Base-by-base conservation (phyloP, 2,329 filamentous ascomycete genomes). In the Daldinia eschscholtzii region DNA sequence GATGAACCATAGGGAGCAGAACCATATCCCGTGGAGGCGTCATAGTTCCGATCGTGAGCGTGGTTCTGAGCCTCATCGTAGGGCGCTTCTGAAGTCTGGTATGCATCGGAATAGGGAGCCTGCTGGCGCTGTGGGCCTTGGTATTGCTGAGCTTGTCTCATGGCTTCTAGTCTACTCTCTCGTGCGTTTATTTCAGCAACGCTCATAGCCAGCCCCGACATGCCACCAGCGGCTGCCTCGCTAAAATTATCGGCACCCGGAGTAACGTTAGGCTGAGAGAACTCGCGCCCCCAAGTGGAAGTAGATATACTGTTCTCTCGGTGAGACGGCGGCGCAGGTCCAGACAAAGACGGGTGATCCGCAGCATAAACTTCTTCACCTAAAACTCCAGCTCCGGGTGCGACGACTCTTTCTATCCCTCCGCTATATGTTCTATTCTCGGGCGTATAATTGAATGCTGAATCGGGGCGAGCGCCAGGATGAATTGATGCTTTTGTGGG, bases 191-290 rank as follows among this genome's bases (percentile, higher is more conserved):
- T 85, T 73, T 91, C 89, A 57, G 91, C 90, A 56, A 92, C 87
- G 62, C 83, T 87, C 74, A 89, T 84, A 42, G 91, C 90, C 67
- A 92, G 88, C 61, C 89, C 90, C 33, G 89, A 84, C 79, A 93
- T 89, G 63, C 89, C 91, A 73, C 89, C 91, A 23, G 85, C 84
- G 15, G 91, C 88, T 42, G 83, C 79, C 57, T 88, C 83, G 67
- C 90, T 85, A 71, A 91, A 88, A 77, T 93, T 92, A 80, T 93
- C 90, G 68, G 88, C 85, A 37, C 88, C 90, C 1, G 89, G 88
- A 0, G 89, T 91, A 63, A 83, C 80, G 74, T 81, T 84, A 72
- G 76, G 79, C 55, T 76, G 76, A 23, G 79, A 72, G n/a, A 71
- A 71, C 63, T 74, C 69, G 57, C 68, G 74, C 55, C 64, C 72